These are phyloP conservation scores for Colletotrichum chlorophyti DNA, from an alignment of 2,329 filamentous ascomycete genomes.

Conservation along the genomic window DNA sequence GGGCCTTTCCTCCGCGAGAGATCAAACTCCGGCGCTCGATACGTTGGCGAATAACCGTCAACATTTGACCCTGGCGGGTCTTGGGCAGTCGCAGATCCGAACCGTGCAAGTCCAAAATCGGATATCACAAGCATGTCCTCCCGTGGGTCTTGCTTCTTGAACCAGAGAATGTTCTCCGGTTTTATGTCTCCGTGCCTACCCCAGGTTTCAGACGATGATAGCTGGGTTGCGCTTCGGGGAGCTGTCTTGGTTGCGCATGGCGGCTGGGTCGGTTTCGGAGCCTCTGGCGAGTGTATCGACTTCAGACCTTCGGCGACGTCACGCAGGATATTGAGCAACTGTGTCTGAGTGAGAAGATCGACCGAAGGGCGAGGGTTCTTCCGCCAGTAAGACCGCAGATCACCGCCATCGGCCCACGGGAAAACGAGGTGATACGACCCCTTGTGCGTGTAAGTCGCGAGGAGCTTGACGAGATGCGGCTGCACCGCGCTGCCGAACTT, in stretches of 20 bases:
- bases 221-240: neutral
- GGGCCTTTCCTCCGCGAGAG: neutral
- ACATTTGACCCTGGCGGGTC: neutral
- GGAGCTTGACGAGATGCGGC: neutral
- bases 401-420: neutral
- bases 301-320: neutral
- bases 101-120: neutral
- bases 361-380: neutral
- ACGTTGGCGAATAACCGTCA: neutral
- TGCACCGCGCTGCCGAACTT: neutral
- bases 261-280: neutral
- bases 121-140: neutral
- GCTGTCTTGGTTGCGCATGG: neutral
- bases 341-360: neutral
- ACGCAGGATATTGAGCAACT: no score
- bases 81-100: neutral
- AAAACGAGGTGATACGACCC: neutral
- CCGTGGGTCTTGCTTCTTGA: neutral
- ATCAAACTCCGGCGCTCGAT: constrained; percentile 10
- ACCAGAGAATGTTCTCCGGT: constrained; percentile 6
- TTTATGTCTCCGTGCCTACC: constrained; percentile 6
- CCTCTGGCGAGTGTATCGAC: neutral
- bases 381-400: neutral
- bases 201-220: neutral
- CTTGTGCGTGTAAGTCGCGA: neutral